Evolutionary conservation across 2,329 filamentous ascomycete species (phyloP).

Genomic region (Clonostachys rhizophaga): DNA sequence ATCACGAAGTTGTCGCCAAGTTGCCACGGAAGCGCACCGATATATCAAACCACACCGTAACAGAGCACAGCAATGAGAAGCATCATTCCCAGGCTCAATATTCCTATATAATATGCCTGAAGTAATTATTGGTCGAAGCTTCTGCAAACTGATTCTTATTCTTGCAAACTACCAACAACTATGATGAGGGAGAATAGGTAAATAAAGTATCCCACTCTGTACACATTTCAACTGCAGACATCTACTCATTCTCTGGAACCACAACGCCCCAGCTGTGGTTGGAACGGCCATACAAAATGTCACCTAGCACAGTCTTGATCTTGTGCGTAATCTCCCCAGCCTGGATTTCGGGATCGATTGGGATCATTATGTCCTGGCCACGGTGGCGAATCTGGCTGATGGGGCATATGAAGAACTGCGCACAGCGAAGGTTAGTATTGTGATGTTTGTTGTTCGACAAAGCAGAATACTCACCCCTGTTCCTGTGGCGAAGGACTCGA

Average conservation of each 20-base stretch:
- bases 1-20: too few relatives aligned
- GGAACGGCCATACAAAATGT: conserved; percentile 71
- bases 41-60: too few relatives aligned
- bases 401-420: conserved; percentile 65
- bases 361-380: conserved; percentile 56
- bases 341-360: conserved; percentile 46
- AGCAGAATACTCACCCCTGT: conserved; percentile 62
- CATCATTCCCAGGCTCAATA: too few relatives aligned
- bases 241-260: conserved; percentile 52
- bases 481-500: conserved; percentile 86
- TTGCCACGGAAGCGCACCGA: too few relatives aligned
- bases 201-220: too few relatives aligned
- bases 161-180: too few relatives aligned
- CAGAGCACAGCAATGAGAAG: too few relatives aligned
- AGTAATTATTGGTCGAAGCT: too few relatives aligned
- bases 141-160: too few relatives aligned
- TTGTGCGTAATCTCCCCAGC: conserved; percentile 49
- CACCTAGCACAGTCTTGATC: conserved; percentile 63
- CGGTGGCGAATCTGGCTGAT: conserved; percentile 66
- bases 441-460: not conserved
- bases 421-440: not conserved
- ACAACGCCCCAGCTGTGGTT: conserved; percentile 67
- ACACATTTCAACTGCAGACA: too few relatives aligned
- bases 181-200: too few relatives aligned
- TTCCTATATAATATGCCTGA: too few relatives aligned